Percentiles rank a stretch among this genome's conserved stretches.
phyloP scores from a whole-genome alignment of 345 rosid genomes.

The Eucalyptus paniculata region DNA sequence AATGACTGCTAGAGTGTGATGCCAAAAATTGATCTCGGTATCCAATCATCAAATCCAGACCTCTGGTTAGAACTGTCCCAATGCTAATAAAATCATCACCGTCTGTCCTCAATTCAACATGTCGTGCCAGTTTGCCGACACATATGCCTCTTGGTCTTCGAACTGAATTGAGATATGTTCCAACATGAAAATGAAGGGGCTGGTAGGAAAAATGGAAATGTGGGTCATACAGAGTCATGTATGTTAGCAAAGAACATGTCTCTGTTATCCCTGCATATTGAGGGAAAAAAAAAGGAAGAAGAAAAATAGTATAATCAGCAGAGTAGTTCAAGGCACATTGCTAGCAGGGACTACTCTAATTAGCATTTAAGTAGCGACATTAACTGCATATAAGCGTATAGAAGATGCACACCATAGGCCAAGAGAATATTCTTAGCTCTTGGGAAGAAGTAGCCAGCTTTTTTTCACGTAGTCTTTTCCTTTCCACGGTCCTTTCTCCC shows the following conservation, averaged over 20 bases:
- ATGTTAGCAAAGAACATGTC: slow-evolving; percentile 16
- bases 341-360: too few species aligned
- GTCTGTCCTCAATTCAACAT: too few species aligned
- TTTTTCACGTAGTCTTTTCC: slow-evolving; percentile 22
- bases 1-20: too few species aligned
- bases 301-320: not conserved
- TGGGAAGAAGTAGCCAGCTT: slow-evolving; percentile 35
- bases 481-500: slow-evolving; percentile 28
- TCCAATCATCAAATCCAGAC: too few species aligned
- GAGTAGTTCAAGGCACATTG: not conserved
- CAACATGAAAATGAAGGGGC: not conserved
- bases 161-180: not conserved
- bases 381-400: too few species aligned
- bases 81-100: too few species aligned
- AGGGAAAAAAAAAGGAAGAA: not conserved
- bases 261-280: slow-evolving; percentile 68
- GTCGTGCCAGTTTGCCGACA: too few species aligned
- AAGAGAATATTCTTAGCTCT: slow-evolving; percentile 46
- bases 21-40: too few species aligned
- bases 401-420: slow-evolving; percentile 57
- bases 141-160: not conserved
- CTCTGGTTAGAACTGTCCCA: too few species aligned
- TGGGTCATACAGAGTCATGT: slow-evolving; percentile 35
- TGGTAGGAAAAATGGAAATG: not conserved
- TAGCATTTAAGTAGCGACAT: too few species aligned